A percentile compares a stretch with the other conserved stretches of the same genome.
Conservation (phyloP, 1,139 yeast genomes). For the Geotrichum candidum region DNA sequence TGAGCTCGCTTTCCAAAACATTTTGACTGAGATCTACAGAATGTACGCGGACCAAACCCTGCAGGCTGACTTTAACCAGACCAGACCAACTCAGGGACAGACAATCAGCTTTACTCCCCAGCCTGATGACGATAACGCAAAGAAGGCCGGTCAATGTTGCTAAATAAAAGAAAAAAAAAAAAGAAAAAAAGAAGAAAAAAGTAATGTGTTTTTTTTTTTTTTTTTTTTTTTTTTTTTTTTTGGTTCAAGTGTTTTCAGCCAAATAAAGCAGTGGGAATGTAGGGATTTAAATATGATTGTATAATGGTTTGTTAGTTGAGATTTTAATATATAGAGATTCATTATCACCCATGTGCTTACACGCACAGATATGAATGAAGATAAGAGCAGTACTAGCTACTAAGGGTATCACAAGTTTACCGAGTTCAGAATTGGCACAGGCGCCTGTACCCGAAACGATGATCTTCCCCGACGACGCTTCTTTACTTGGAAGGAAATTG, state of each 20-base stretch:
- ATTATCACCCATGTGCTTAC: neutral
- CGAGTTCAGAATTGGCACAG: neutral
- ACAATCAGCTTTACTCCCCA: slow-evolving; percentile 92
- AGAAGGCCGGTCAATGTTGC: slow-evolving; percentile 57
- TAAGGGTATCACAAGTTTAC: too few relatives aligned
- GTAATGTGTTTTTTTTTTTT: neutral
- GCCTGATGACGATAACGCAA: slow-evolving; percentile 69
- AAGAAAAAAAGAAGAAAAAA: too few relatives aligned
- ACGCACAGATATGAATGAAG: neutral
- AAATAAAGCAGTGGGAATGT: neutral
- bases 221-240: slow-evolving; percentile 6
- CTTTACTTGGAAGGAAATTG: too few relatives aligned
- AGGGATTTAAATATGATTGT: neutral
- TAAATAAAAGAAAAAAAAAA: slow-evolving; percentile 17
- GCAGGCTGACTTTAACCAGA: slow-evolving; percentile 45
- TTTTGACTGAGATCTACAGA: slow-evolving; percentile 81
- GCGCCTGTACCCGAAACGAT: neutral
- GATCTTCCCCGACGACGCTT: neutral
- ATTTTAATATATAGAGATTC: neutral
- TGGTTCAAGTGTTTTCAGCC: neutral
- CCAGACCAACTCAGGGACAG: slow-evolving; percentile 59
- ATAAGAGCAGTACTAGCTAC: neutral
- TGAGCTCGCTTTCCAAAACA: slow-evolving; percentile 87
- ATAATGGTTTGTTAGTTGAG: neutral
- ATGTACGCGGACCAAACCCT: slow-evolving; percentile 52